Evolutionary conservation across 306 rosid genomes (phyloP).

Genomic region (Cucumis cinereus): DNA sequence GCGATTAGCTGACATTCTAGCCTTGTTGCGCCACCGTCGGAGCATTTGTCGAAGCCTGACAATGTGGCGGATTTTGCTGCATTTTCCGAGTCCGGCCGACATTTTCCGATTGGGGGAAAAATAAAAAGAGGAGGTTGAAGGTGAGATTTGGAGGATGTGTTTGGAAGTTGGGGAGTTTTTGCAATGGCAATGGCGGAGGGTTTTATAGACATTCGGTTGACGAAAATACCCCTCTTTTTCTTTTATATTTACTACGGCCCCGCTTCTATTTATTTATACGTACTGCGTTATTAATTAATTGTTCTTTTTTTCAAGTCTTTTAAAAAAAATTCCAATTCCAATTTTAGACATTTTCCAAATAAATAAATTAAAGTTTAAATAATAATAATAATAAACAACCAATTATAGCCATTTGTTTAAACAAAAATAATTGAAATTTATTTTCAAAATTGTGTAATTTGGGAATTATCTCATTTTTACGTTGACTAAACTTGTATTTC

Average conservation of each 20-base stretch:
- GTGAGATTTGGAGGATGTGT: neutral
- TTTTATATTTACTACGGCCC: neutral
- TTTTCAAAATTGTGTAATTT: neutral
- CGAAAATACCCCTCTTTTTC: neutral
- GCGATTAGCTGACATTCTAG: slow-evolving; percentile 44
- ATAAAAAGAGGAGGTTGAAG: neutral
- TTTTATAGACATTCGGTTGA: neutral
- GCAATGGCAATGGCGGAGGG: neutral
- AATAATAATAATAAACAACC: no score
- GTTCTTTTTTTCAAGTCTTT: neutral
- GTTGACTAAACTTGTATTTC: no score
- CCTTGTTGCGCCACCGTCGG: slow-evolving; percentile 81
- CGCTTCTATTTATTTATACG: neutral
- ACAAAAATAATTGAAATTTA: no score
- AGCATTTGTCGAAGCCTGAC: slow-evolving; percentile 83
- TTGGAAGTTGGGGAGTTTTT: slow-evolving; percentile 1
- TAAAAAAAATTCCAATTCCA: neutral
- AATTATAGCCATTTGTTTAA: no score
- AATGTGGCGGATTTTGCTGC: slow-evolving; percentile 91
- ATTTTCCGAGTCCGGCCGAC: slow-evolving; percentile 51
- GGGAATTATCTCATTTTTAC: neutral
- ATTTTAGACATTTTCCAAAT: neutral
- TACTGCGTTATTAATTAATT: neutral
- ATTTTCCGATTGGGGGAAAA: slow-evolving; percentile 7
- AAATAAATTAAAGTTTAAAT: no score